A percentile compares a stretch with the other conserved stretches of the same genome.
Conservation (phyloP, 768 basidiomycete genomes). For the Mycena kentingensis region DNA sequence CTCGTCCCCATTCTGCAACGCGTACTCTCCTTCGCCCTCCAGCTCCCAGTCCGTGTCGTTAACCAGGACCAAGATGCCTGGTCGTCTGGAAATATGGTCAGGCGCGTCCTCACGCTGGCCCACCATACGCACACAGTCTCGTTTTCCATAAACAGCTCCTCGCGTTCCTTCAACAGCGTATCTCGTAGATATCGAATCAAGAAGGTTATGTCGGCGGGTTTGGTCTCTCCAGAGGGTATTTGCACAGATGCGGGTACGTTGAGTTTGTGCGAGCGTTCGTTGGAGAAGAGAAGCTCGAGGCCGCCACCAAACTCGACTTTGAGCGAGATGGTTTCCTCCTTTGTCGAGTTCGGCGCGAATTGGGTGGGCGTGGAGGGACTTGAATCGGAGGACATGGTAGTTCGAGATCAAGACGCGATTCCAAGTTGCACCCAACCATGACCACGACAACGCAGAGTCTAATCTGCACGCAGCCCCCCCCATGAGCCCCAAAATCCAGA, state of each 20-base stretch:
- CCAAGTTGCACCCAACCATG: too few species aligned
- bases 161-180: conserved; percentile 78
- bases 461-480: too few species aligned
- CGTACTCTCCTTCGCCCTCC: conserved; percentile 90
- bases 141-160: conserved; percentile 87
- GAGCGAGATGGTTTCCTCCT: conserved; percentile 38
- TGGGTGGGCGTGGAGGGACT: neutral
- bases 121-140: conserved; percentile 72
- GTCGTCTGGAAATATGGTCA: conserved; percentile 62
- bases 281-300: conserved; percentile 81
- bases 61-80: conserved; percentile 94
- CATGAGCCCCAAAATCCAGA: too few species aligned
- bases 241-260: conserved; percentile 52
- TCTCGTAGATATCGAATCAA: conserved; percentile 79
- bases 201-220: conserved; percentile 66
- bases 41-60: conserved; percentile 99
- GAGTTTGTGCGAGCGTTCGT: conserved; percentile 61
- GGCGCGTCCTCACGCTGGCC: too few species aligned
- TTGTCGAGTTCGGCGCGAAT: neutral
- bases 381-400: too few species aligned
- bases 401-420: too few species aligned
- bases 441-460: too few species aligned
- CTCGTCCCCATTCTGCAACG: conserved; percentile 77
- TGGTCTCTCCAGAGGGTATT: conserved; percentile 36
- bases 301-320: conserved; percentile 84